Conservation (phyloP, 2,329 filamentous ascomycete genomes). For the Pestalotiopsis sp. region DNA sequence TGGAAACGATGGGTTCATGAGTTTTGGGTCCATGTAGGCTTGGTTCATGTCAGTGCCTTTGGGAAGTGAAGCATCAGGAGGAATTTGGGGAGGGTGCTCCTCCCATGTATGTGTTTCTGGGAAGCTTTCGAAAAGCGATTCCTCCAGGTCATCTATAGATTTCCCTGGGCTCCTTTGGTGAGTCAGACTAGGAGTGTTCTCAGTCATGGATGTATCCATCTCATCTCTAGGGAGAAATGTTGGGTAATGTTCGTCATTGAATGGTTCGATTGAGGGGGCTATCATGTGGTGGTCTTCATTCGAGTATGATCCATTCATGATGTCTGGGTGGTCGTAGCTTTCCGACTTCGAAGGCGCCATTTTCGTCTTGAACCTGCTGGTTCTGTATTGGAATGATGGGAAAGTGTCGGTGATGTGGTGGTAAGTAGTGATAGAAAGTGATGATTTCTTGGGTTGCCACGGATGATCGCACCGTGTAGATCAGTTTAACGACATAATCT, state of each 20-base stretch:
- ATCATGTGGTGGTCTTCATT: background rate
- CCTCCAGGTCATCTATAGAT: background rate
- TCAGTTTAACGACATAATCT: background rate
- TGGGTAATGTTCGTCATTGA: background rate
- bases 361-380: background rate
- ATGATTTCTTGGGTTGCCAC: background rate
- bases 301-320: background rate
- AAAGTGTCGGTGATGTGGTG: background rate
- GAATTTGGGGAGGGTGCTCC: background rate
- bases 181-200: background rate
- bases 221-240: background rate
- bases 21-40: background rate
- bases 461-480: background rate
- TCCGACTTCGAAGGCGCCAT: background rate
- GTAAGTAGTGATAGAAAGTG: background rate
- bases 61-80: background rate
- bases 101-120: background rate
- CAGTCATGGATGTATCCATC: background rate
- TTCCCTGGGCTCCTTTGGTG: background rate
- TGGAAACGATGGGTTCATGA: background rate
- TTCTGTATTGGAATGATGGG: background rate
- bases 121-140: background rate
- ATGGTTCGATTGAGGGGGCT: background rate
- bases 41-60: background rate
- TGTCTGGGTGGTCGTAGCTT: background rate